phyloP scores from a whole-genome alignment of 768 basidiomycete genomes.

The Mycena capillaripes region DNA sequence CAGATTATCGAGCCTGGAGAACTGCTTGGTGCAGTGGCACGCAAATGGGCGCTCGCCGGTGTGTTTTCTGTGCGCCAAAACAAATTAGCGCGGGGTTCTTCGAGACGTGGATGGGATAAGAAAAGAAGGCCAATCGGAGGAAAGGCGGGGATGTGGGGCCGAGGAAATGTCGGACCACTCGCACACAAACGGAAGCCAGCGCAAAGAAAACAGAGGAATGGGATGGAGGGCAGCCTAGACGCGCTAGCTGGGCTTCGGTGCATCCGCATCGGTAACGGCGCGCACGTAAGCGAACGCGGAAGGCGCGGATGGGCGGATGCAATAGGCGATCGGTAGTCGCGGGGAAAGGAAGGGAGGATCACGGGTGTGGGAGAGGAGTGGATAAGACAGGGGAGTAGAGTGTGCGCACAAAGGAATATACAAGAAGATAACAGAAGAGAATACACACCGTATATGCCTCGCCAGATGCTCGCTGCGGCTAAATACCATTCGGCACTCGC shows the following conservation, averaged over 20 bases:
- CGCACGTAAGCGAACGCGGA: too few relatives aligned
- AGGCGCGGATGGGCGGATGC: constrained; percentile 10
- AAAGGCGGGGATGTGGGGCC: too few relatives aligned
- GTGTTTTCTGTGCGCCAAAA: constrained; percentile 84
- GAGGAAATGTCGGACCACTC: too few relatives aligned
- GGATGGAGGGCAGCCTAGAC: too few relatives aligned
- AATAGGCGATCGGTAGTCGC: too few relatives aligned
- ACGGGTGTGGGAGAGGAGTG: background rate
- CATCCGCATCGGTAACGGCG: too few relatives aligned
- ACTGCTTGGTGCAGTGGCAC: constrained; percentile 96
- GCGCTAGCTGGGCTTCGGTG: too few relatives aligned
- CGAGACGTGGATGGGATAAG: background rate
- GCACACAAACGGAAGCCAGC: too few relatives aligned
- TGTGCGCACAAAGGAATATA: too few relatives aligned
- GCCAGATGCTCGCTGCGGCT: constrained; percentile 96
- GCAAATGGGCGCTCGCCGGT: constrained; percentile 97
- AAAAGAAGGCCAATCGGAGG: background rate
- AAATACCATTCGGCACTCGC: constrained; percentile 97
- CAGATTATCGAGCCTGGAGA: constrained; percentile 96
- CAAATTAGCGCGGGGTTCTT: too few relatives aligned
- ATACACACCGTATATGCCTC: constrained; percentile 90
- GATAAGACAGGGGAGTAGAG: background rate
- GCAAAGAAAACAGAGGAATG: too few relatives aligned
- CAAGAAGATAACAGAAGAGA: background rate
- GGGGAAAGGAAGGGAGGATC: background rate